Evolutionary conservation across 768 basidiomycete species (phyloP), one percentile per base, ranked within the genome.

Genomic region (Podaxis sp.): DNA sequence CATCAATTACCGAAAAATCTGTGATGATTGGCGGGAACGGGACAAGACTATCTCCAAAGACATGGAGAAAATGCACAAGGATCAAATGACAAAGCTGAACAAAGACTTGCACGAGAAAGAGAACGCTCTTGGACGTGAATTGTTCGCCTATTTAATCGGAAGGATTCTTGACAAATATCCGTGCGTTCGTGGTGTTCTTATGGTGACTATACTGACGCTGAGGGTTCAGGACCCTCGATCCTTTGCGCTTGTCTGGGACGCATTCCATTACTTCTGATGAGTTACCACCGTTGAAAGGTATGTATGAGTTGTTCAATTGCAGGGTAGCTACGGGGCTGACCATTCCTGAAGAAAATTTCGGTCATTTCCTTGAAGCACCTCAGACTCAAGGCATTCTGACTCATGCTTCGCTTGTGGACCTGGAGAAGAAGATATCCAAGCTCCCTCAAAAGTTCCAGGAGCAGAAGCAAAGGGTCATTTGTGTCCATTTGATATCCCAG

Each of bases 81-180:
- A 22, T 8, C 17, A 11, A 17, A 44, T 28, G 52, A 19, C 17
- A 11, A 33, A 56, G 22, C 28, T 49, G 36, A 24, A 49, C 2
- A 49, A 49, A 49, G 30, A 22, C 26, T 51, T 38, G 28, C 19
- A 2, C 12, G 33, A 36, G 1, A 28, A 26, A 11, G 44, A 48
- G 4, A 26, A 22, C 11, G 19, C 4, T 19, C 33, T 63, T 24
- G 54, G 22, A 17, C 56, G 56, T 28, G 33, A 63, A 17, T 9
- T 63, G n/a, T 22, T 63, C 28, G 61, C 48, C 12, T 63, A 49
- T 42, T 28, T 63, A 15, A 48, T 63, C 26, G 36, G 38, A 17
- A 36, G 17, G 28, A 46, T 57, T 7, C 33, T 63, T 13, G 54
- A 63, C 2, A 36, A 28, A 26, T 63, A 56, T 36, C 61, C 61